Base-by-base conservation (phyloP, 228 moss, liverwort and hornwort genomes). In the Sphagnum fallax region DNA sequence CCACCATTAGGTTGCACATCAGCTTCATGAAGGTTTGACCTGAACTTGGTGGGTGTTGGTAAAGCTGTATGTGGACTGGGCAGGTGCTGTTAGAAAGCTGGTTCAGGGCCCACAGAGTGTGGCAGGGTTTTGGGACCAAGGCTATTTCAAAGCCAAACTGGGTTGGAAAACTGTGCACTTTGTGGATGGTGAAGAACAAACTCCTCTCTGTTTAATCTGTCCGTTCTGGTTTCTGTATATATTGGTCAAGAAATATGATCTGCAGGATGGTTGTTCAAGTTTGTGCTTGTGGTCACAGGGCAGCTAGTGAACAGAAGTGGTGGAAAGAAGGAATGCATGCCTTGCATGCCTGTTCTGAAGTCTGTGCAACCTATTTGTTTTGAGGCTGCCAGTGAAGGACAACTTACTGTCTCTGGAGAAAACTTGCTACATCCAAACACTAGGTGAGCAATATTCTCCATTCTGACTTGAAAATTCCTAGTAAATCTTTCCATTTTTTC, bases 41-140 rank as follows among this genome's bases (percentile, higher is more conserved):
- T 12, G 61, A 55, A 71, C 48, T 5, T 65, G 70, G 51, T 70
- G 57, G 59, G 64, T 72, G 61, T 78, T 47, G 63, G 61, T 75
- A 63, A 75, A 95, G 95, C 81, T 95, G 53, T 77, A 78, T 79
- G 89, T 81, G 78, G 90, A 90, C 72, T 95, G 95, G 95, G 83
- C 83, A 78, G 82, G 82, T 72, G 85, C 90, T 48, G 81, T 95
- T 65, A 68, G 67, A 64, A 87, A 82, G 85, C 87, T 95, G 69
- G 86, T 95, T 51, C 67, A 75, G 74, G 81, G 62, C 72, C 89
- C 88, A 72, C 66, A 72, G 53, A 77, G 79, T 58, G 65, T 64
- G n/a, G 78, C 67, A 48, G 84, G 89, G 73, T 88, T 92, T 63
- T 95, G 95, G 95, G 82, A 82, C 66, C 83, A 84, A 53, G 92